Percentiles rank a stretch among this genome's conserved stretches.
Conservation (phyloP, 768 basidiomycete species). For the Rickenella mellea region DNA sequence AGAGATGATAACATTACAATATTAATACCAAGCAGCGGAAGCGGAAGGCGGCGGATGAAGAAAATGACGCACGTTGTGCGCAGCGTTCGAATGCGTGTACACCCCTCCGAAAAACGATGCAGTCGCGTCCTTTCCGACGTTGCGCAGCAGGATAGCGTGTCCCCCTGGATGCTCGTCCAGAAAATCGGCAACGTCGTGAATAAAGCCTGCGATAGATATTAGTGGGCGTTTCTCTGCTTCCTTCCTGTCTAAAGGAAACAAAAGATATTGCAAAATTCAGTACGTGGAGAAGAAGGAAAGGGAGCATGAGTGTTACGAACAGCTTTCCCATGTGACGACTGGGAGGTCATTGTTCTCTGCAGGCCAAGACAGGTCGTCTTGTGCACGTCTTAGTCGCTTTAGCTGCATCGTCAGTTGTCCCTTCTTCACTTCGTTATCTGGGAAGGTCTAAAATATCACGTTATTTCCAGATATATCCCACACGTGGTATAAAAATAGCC, state of each 20-base stretch:
- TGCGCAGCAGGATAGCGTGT: conserved; percentile 69
- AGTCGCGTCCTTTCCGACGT: conserved; percentile 86
- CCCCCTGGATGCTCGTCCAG: conserved; percentile 91
- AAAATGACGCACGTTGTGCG: conserved; percentile 56
- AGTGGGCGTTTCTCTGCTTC: conserved; percentile 74
- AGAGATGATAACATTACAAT: neutral
- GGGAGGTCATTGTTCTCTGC: conserved; percentile 65
- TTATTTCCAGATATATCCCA: neutral
- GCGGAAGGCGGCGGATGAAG: no score
- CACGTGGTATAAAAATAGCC: neutral
- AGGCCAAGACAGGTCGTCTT: conserved; percentile 76
- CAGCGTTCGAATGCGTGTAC: conserved; percentile 82
- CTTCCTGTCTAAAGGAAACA: conserved; percentile 48
- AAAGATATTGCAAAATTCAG: conserved; percentile 3
- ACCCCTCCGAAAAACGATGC: conserved; percentile 93
- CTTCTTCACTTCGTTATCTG: conserved; percentile 69
- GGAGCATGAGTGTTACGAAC: conserved; percentile 29
- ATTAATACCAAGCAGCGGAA: neutral
- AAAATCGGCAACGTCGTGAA: conserved; percentile 81
- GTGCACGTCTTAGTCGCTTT: conserved; percentile 72
- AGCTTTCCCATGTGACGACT: conserved; percentile 81
- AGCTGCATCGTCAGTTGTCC: conserved; percentile 92
- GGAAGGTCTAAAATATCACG: conserved; percentile 30
- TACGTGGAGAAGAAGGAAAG: neutral
- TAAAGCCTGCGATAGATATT: conserved; percentile 84